Conservation (phyloP, 768 basidiomycete genomes). For the Podaxis sp. region DNA sequence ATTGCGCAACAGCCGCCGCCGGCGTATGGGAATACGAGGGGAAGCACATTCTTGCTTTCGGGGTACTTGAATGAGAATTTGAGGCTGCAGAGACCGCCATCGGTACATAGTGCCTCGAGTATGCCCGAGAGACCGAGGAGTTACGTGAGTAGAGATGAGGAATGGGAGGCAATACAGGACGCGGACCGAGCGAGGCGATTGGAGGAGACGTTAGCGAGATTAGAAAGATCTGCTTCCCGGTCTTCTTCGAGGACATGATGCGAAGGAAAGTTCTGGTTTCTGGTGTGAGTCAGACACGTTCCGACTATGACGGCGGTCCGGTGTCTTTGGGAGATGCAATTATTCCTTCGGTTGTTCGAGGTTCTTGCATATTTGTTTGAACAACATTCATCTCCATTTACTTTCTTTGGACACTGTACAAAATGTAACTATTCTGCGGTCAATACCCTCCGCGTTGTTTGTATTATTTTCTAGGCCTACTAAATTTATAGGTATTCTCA, state of each 20-base stretch:
- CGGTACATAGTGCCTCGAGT: conserved; percentile 29
- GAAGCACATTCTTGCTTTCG: conserved; percentile 59
- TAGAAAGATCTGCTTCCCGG: conserved; percentile 31
- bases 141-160: conserved; percentile 52
- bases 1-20: conserved; percentile 73
- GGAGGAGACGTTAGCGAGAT: conserved; percentile 52
- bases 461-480: background rate
- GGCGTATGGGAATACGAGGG: conserved; percentile 74
- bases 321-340: background rate
- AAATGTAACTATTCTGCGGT: background rate
- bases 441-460: background rate
- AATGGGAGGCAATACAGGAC: conserved; percentile 54
- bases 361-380: background rate
- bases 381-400: background rate
- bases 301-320: background rate
- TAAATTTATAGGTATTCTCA: background rate
- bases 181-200: conserved; percentile 50
- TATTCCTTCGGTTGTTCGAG: background rate
- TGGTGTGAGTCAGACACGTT: background rate
- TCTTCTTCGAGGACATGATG: background rate
- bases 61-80: conserved; percentile 49
- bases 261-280: background rate
- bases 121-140: conserved; percentile 45
- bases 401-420: background rate
- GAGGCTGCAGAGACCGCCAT: conserved; percentile 45